Conservation (phyloP, 1,284 basidiomycete species). For the Trichosporon coremiiforme region DNA sequence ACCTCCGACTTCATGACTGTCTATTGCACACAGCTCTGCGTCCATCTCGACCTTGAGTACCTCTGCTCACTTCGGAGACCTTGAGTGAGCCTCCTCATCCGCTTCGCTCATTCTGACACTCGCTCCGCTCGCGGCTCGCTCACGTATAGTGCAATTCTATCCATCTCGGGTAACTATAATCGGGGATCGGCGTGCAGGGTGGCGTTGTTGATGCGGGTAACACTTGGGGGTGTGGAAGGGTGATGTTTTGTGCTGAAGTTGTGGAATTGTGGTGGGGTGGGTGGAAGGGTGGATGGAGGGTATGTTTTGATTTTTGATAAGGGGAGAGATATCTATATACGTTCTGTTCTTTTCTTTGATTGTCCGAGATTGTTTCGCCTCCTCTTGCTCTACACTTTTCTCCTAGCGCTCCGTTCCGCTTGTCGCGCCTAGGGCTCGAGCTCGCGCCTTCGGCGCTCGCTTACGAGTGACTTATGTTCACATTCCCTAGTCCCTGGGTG, state of each 20-base stretch:
- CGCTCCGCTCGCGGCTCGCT: no score
- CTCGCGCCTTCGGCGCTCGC: neutral
- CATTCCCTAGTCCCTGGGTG: slow-evolving; percentile 42
- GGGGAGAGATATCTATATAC: no score
- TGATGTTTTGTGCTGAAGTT: neutral
- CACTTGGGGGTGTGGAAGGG: neutral
- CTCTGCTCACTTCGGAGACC: no score
- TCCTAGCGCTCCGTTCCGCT: neutral
- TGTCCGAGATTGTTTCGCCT: neutral
- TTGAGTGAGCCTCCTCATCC: no score
- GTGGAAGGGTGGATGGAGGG: no score
- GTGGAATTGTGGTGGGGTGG: neutral
- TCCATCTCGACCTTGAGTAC: no score
- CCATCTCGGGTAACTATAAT: neutral
- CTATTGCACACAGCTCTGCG: no score
- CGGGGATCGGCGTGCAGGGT: neutral
- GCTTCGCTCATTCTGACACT: neutral
- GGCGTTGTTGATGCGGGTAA: neutral
- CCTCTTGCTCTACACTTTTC: neutral
- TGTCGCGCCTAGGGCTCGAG: neutral
- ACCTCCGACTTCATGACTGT: no score
- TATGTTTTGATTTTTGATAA: no score
- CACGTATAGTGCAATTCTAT: neutral
- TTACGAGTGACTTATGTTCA: slow-evolving; percentile 39
- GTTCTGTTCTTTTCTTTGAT: no score